These are phyloP conservation scores for Cadophora sp. DNA, from an alignment of 2,329 filamentous ascomycete genomes.

Conservation along the genomic window DNA sequence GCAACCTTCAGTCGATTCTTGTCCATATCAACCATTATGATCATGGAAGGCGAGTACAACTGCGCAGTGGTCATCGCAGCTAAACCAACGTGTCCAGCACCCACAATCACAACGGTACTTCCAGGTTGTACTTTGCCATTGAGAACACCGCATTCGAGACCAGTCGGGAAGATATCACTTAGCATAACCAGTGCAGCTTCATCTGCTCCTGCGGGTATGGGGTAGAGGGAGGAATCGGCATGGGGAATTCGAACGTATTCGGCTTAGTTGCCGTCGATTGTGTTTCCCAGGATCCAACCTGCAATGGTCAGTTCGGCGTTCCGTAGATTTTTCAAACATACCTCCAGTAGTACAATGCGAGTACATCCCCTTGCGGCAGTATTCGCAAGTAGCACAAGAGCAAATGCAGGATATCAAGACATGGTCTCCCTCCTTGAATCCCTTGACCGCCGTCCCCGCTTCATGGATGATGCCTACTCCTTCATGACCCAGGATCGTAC, in stretches of 20 bases:
- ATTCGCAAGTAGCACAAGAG: constrained; percentile 57
- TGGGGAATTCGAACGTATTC: constrained; percentile 85
- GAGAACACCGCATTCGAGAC: constrained; percentile 60
- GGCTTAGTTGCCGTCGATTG: constrained; percentile 80
- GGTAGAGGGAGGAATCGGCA: constrained; percentile 81
- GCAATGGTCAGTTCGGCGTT: constrained; percentile 1
- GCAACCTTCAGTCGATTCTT: constrained; percentile 55
- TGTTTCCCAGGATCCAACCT: constrained; percentile 61
- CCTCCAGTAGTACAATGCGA: constrained; percentile 59
- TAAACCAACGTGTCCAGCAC: constrained; percentile 63
- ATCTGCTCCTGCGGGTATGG: constrained; percentile 78
- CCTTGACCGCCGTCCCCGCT: too few species aligned
- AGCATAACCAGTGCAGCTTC: constrained; percentile 75
- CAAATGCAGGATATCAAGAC: constrained; percentile 57
- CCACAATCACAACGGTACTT: constrained; percentile 59
- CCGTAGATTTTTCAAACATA: neutral
- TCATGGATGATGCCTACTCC: too few species aligned
- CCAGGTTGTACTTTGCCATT: constrained; percentile 60
- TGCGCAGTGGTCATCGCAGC: constrained; percentile 60
- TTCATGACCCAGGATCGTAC: too few species aligned
- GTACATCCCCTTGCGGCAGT: constrained; percentile 58
- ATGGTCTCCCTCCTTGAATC: too few species aligned
- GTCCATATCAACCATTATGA: constrained; percentile 61
- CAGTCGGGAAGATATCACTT: constrained; percentile 63
- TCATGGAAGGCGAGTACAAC: constrained; percentile 58